These are phyloP conservation scores for Boletus reticulatus DNA, from an alignment of 768 basidiomycete genomes.

Conservation along the genomic window DNA sequence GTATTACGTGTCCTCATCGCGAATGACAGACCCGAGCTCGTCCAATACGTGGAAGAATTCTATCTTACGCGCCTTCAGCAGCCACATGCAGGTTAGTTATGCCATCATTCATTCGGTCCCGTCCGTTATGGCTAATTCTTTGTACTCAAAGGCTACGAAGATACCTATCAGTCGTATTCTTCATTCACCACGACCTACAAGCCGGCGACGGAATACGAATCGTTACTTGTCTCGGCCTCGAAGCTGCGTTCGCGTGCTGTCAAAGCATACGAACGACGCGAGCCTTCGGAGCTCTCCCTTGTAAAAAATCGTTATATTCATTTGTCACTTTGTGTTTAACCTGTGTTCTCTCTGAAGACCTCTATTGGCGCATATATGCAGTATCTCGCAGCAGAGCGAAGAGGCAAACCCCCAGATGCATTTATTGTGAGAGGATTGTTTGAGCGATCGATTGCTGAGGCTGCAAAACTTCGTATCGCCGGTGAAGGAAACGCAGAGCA, in stretches of 20 bases:
- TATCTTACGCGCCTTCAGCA: conserved; percentile 68
- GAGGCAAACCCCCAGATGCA: conserved; percentile 55
- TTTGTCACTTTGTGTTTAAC: conserved; percentile 8
- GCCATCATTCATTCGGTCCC: background rate
- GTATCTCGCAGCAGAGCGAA: conserved; percentile 63
- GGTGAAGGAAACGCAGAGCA: conserved; percentile 58
- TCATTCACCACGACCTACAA: conserved; percentile 82
- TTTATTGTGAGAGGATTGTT: conserved; percentile 57
- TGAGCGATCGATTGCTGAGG: conserved; percentile 75
- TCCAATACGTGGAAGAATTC: conserved; percentile 54
- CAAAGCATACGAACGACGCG: conserved; percentile 62
- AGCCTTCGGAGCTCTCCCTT: conserved; percentile 57
- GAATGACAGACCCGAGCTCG: conserved; percentile 37
- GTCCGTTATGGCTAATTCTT: background rate
- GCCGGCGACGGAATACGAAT: conserved; percentile 74
- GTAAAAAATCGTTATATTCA: conserved; percentile 37
- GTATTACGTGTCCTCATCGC: background rate
- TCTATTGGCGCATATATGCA: conserved; percentile 61
- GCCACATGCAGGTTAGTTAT: conserved; percentile 66
- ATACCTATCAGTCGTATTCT: conserved; percentile 84
- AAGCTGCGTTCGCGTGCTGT: conserved; percentile 61
- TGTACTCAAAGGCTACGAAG: conserved; percentile 61
- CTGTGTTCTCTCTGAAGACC: conserved; percentile 11
- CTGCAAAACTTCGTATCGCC: conserved; percentile 54
- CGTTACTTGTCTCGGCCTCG: conserved; percentile 72